These are phyloP conservation scores for Aspergillus arachidicola DNA, from an alignment of 2,329 filamentous ascomycete species.

Conservation along the genomic window DNA sequence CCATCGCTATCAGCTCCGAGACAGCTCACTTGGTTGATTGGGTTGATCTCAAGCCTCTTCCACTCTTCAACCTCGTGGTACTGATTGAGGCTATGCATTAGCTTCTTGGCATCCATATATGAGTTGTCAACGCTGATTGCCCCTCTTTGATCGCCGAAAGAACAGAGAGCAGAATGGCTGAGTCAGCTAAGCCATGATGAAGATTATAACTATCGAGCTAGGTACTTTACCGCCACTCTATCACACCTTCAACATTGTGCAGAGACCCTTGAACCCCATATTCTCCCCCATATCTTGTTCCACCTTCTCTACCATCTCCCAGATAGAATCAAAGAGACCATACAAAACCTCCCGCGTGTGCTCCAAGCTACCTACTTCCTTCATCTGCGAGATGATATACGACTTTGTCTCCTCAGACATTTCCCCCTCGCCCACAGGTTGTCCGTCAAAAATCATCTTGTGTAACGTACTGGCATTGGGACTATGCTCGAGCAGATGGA, in stretches of 20 bases:
- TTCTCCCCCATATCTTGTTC: constrained; percentile 2
- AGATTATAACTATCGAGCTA: background rate
- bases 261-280: background rate
- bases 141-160: too few relatives aligned
- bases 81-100: too few relatives aligned
- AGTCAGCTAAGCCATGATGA: too few relatives aligned
- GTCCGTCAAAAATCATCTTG: background rate
- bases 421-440: background rate
- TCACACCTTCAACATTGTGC: constrained; percentile 8
- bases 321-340: background rate
- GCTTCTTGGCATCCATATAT: too few relatives aligned
- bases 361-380: background rate
- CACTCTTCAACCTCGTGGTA: too few relatives aligned
- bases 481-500: constrained; percentile 10
- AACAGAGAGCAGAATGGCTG: too few relatives aligned
- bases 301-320: background rate
- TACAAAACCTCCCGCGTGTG: background rate
- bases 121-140: too few relatives aligned
- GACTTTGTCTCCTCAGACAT: constrained; percentile 4
- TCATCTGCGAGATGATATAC: constrained; percentile 6
- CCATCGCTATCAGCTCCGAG: too few relatives aligned
- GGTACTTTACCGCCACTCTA: background rate
- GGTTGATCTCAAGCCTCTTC: too few relatives aligned
- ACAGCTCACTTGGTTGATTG: too few relatives aligned
- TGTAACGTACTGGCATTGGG: background rate